Evolutionary conservation across 2,329 filamentous ascomycete species (phyloP), one percentile per base, ranked within the genome.

Genomic region (Fusarium tanahbumbuense): DNA sequence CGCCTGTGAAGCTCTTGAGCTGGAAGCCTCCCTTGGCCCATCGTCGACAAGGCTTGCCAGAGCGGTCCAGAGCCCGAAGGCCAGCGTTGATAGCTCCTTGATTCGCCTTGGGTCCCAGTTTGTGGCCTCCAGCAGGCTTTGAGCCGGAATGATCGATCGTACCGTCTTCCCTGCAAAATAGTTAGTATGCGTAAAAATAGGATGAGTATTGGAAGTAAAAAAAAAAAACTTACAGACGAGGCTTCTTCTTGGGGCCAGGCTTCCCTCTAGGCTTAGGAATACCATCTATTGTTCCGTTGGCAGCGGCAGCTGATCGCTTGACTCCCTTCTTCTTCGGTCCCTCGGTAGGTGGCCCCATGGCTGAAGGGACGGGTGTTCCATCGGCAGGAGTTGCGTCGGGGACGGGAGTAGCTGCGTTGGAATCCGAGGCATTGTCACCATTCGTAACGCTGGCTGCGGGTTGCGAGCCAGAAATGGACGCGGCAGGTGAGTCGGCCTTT

Each of bases 1-100:
- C 88, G 56, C 95, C 95, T 2, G 95, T 98, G 79, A 98, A 98
- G 80, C 91, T 97, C 85, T 97, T 97, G 73, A 98, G 84, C 50
- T 86, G 87, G 78, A 98, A 93, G 59, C 90, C 88, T 69, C 93
- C 93, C 80, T 91, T 93, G 78, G 89, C 86, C 96, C 96, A 99
- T 79, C 91, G 94, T 71, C 95, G 92, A 81, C 94, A 98, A 12
- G 96, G 94, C 76, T 95, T 92, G 72, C 95, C 95, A 10, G 92
- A 92, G 66, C 95, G 91, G 81, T 99, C 96, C 70, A 99, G 92
- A 15, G 96, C 95, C 58, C 96, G 93, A 52, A 99, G 90, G 55
- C 93, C 93, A 57, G 96, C 96, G 78, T 99, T 99, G 86, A 99
- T 99, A 64, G 95, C 95, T 70, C 96, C 96, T 76, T 95, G 93